Base-by-base conservation (phyloP, 495 filamentous ascomycete species). In the Hyaloscypha variabilis region DNA sequence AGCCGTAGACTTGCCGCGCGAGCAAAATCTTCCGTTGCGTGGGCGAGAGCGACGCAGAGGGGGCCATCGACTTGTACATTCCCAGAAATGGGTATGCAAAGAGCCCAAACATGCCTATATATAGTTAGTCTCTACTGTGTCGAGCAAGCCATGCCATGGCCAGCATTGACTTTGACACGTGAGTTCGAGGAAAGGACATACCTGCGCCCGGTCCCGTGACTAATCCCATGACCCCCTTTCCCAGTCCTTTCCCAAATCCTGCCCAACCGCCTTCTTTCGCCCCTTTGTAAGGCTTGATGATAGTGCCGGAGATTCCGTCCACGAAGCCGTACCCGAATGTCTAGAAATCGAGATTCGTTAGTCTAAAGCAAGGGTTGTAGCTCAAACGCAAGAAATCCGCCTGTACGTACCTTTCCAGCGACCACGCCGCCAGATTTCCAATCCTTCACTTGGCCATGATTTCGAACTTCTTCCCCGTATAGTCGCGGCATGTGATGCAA, bases 381-480 rank as follows among this genome's bases (percentile, higher is more conserved):
- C n/a, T n/a, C n/a, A n/a, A n/a, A n/a, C n/a, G n/a, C n/a, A n/a
- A n/a, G n/a, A n/a, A n/a, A n/a, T n/a, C n/a, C n/a, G n/a, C n/a
- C n/a, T n/a, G n/a, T n/a, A n/a, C 49, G 88, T 79, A 66, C 81
- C 77, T 77, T 85, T 80, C 29, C 78, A n/a, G 80, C 82, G n/a
- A 76, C 76, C 58, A 77, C 79, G 5, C 84, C 67, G 1, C 87
- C 85, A 65, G 79, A 85, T 64, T 83, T 76, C 30, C 87, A 60
- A 29, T 82, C 85, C 3, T 79, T 84, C 0, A 92, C 83, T 60
- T 83, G 84, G 11, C 85, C 82, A 5, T 76, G 73, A 29, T 78
- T 75, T 46, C 80, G 77, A 3, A 91, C 84, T 62, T 81, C 77
- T 53, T 87, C 86, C 28, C 86, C 81, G 56, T 89, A 90, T 2